Evolutionary conservation across 345 rosid genomes (phyloP).

Genomic region (Rhizophora apiculata): DNA sequence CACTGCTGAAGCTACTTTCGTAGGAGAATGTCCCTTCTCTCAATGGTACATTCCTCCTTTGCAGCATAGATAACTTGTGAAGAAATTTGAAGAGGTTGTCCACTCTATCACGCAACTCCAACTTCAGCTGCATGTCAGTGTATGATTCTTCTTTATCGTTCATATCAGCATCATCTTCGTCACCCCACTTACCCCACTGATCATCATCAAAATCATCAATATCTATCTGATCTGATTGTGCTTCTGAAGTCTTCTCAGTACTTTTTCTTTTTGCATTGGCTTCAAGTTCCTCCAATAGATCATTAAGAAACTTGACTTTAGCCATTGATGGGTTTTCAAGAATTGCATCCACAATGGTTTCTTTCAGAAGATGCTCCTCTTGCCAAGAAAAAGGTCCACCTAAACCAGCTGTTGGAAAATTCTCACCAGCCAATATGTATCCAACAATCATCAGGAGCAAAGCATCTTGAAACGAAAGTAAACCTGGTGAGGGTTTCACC

Average conservation of each 20-base stretch:
- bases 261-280: conserved; percentile 44
- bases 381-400: conserved; percentile 96
- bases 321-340: conserved; percentile 67
- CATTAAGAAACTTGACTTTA: conserved; percentile 68
- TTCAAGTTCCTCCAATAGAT: conserved; percentile 68
- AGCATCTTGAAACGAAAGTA: conserved; percentile 71
- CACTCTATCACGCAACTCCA: conserved; percentile 86
- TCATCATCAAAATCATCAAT: conserved; percentile 92
- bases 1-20: conserved; percentile 49
- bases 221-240: conserved; percentile 41
- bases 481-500: conserved; percentile 39
- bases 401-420: conserved; percentile 91
- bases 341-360: conserved; percentile 74
- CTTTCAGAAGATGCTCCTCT: conserved; percentile 90
- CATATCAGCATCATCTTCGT: conserved; percentile 23
- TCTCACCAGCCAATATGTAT: conserved; percentile 89
- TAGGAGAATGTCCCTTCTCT: conserved; percentile 51
- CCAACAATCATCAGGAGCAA: conserved; percentile 71
- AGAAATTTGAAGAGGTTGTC: conserved; percentile 75
- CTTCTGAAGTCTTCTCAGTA: conserved; percentile 43
- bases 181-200: conserved; percentile 97
- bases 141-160: conserved; percentile 49
- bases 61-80: conserved; percentile 67
- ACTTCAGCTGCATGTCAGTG: conserved; percentile 74
- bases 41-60: conserved; percentile 44